A percentile compares a stretch with the other conserved stretches of the same genome.
Evolutionary conservation across 441 rosid genomes (phyloP).

Genomic region (Eutrema salsugineum): DNA sequence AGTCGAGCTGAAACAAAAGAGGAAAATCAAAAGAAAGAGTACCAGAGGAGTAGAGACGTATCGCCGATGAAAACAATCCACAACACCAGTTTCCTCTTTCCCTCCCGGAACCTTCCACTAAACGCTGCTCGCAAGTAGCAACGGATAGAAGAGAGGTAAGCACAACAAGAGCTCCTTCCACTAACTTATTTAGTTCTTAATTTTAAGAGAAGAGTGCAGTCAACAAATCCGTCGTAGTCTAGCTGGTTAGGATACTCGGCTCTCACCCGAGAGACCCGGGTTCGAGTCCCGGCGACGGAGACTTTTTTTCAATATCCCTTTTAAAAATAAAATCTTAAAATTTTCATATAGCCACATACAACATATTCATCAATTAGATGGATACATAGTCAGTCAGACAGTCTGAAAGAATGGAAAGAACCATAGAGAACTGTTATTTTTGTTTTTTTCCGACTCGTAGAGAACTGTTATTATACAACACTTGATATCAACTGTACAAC

Average conservation of each 20-base stretch:
- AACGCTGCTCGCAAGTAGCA: constrained; percentile 8
- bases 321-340: background rate
- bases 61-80: constrained; percentile 7
- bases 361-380: too few relatives aligned
- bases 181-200: rapidly evolving
- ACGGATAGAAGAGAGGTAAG: constrained; percentile 18
- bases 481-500: constrained; percentile 19
- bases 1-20: too few relatives aligned
- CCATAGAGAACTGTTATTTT: background rate
- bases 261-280: constrained; percentile 98
- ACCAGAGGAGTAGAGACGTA: constrained; percentile 24
- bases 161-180: background rate
- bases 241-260: constrained; percentile 99
- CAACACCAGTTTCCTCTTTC: background rate
- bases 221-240: constrained; percentile 75
- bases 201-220: rapidly evolving
- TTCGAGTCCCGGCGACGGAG: constrained; percentile 91
- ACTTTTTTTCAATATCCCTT: background rate
- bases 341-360: background rate
- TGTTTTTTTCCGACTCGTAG: background rate
- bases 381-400: background rate
- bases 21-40: background rate
- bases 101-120: constrained; percentile 16
- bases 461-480: background rate
- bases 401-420: background rate